Conservation (phyloP, 139 green algal genomes). For the Chlamydomonas sphaeroides region DNA sequence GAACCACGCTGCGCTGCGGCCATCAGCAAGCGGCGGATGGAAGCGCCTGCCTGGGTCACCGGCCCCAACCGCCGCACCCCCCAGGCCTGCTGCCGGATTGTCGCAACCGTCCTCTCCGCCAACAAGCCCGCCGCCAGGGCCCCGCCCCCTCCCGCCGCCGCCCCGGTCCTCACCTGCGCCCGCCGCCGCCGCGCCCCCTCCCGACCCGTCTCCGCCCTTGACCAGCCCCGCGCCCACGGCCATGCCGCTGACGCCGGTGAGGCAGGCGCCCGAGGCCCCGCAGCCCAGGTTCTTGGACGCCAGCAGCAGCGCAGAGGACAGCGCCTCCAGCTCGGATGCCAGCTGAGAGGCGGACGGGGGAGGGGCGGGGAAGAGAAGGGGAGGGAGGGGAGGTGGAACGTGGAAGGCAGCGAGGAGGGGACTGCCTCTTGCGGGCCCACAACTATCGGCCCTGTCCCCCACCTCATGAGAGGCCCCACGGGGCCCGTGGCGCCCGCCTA, state of each 20-base stretch:
- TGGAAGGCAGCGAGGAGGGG: not conserved
- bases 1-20: too few species aligned
- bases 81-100: too few species aligned
- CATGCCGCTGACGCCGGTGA: slow-evolving; percentile 33
- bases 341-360: not conserved
- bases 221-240: slow-evolving; percentile 1
- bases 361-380: not conserved
- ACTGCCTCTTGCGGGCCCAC: too few species aligned
- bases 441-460: too few species aligned
- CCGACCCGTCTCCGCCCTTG: slow-evolving; percentile 6
- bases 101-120: too few species aligned
- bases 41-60: too few species aligned
- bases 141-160: not conserved
- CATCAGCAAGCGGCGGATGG: too few species aligned
- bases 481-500: too few species aligned
- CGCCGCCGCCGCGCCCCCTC: too few species aligned
- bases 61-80: too few species aligned
- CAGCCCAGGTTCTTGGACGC: slow-evolving; percentile 39
- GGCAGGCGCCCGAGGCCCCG: slow-evolving; percentile 39
- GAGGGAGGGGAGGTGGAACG: not conserved
- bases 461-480: too few species aligned
- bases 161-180: not conserved
- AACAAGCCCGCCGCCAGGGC: too few species aligned
- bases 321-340: slow-evolving; percentile 3
- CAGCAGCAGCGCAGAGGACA: slow-evolving; percentile 30